Evolutionary conservation across 345 rosid genomes (phyloP), one percentile per base, ranked within the genome.

Genomic region (Noccaea bulbosa): DNA sequence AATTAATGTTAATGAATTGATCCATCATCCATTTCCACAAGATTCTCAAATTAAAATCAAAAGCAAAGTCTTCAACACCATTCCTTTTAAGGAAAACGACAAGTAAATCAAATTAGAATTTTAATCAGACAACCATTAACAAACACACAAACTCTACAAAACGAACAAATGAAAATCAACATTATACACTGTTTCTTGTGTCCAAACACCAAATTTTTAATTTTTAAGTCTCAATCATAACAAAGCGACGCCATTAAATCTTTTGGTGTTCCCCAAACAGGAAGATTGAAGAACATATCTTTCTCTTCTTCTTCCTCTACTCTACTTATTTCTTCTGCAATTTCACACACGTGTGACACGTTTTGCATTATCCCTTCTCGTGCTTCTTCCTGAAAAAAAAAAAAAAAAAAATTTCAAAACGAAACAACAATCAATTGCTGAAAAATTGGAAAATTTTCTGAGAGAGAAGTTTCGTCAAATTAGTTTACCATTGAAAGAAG

Each of bases 201-300:
- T 4, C n/a, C 7, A 24, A 50, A 50, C 3, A 50, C 14, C 32
- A 22, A 48, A 7, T 37, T 16, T 5, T 10, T 1, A 7, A 20
- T 20, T 20, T 12, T 52, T 11, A 32, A 20, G 32, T 53, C 8
- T 37, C 7, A 20, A 22, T 79, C 76, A 22, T 81, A 84, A 62
- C 83, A 84, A 22, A 91, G 86, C 0, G 84, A 79, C 5, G 81
- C 80, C 91, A 88, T 81, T 34, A 91, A 85, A 52, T 84, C 83
- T 6, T 51, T 71, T 0, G 93, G 92, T 0, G 92, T 84, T 39
- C 76, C 81, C 97, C 95, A 91, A 49, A 91, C 62, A 4, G 87
- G 91, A 71, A 87, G 86, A 70, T 85, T 76, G 1, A 85, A 51
- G 43, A 79, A 81, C 5, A 82, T 71, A 47, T 85, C 79, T 20